phyloP scores from a whole-genome alignment of 2,329 filamentous ascomycete genomes.

The Drechmeria coniospora region DNA sequence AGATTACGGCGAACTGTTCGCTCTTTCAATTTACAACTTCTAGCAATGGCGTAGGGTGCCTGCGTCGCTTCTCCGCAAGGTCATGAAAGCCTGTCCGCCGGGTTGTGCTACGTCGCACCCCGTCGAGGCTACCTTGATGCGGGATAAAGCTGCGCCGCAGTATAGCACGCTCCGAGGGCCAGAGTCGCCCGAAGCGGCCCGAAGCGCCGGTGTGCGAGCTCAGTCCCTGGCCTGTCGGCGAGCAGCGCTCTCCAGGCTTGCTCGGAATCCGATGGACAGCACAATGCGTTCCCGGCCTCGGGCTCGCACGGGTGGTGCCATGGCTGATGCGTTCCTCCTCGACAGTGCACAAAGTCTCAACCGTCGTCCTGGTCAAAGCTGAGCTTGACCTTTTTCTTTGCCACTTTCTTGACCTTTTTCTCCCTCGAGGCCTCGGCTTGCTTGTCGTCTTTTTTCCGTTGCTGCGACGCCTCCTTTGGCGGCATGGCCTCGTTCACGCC shows the following conservation, averaged over 20 bases:
- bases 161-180: no score
- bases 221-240: no score
- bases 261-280: no score
- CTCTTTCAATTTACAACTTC: constrained; percentile 20
- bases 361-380: constrained; percentile 50
- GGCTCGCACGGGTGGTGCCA: not conserved
- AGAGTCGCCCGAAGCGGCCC: no score
- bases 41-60: constrained; percentile 9
- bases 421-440: constrained; percentile 10
- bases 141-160: no score
- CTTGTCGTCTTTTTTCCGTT: constrained; percentile 4
- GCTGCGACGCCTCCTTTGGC: constrained; percentile 4
- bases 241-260: no score
- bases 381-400: constrained; percentile 46
- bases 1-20: constrained; percentile 24
- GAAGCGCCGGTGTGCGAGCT: no score
- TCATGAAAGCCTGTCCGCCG: no score
- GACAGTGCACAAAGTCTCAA: constrained; percentile 10
- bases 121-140: no score
- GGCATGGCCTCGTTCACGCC: constrained; percentile 10
- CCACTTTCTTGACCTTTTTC: constrained; percentile 12
- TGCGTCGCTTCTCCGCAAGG: not conserved
- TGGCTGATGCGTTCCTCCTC: not conserved
- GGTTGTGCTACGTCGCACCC: no score
- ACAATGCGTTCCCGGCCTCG: no score